Base-by-base conservation (phyloP, 305 asterid genomes). In the Solanum chacoense region DNA sequence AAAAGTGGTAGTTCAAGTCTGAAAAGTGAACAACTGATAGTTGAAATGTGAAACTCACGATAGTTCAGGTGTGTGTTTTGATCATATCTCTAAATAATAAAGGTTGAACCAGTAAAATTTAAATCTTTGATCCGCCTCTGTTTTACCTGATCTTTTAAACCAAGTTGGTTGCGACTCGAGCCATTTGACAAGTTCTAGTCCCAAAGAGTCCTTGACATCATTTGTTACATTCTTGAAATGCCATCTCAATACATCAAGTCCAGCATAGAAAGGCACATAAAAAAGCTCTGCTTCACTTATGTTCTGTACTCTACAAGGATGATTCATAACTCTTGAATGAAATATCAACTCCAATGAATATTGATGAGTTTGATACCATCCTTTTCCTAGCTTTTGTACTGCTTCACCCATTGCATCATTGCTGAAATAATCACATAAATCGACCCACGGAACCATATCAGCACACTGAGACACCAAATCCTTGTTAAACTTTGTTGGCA, bases 291-390 rank as follows among this genome's bases (percentile, higher is more conserved):
- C 96, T 35, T 90, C 89, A n/a, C 87, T 89, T 40, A 67, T 90
- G 78, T 91, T 87, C 84, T 90, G 84, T 36, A 94, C 96, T 88
- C 96, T 92, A 81, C 98, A 94, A 10, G 95, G 95, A 91, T 95
- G 98, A 38, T 91, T 94, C 71, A 91, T 40, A 71, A 91, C 89
- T 13, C 94, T 92, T 1, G 93, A 88, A 28, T 94, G 98, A 88
- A 94, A 93, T 22, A 95, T 94, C 73, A 95, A 95, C 92, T 95
- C 98, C 92, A 94, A 55, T 65, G 95, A 89, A 89, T 95, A 94
- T 77, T 95, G 96, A 88, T 94, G 96, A 45, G 96, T 94, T 88
- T 94, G 79, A 88, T 93, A 91, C 95, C 96, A 95, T 3, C 93
- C 93, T 59, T 69, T 87, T 4, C 97, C 96, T 2, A 95, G 94